Percentiles rank a stretch among this genome's conserved stretches.
Evolutionary conservation across 129 eudicot genomes (phyloP).

Genomic region (Ambrosia artemisiifolia): DNA sequence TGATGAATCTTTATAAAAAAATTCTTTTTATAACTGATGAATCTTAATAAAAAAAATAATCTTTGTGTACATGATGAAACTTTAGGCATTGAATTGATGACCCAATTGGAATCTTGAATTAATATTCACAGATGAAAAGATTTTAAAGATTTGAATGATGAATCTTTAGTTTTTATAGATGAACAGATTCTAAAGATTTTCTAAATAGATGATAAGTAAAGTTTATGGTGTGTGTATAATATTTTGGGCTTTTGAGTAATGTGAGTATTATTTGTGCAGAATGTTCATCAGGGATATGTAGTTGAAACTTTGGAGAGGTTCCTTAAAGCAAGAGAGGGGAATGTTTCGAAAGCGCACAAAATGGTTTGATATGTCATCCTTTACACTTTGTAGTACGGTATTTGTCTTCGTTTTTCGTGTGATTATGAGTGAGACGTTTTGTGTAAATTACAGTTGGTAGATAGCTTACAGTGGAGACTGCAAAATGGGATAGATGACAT

Average conservation of each 20-base stretch:
- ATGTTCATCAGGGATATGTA: constrained; percentile 69
- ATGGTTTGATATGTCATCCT: constrained; percentile 43
- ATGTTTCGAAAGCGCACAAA: constrained; percentile 58
- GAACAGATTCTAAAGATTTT: too few species aligned
- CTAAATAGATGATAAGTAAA: too few species aligned
- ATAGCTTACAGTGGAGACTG: constrained; percentile 71
- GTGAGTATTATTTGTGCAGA: constrained; percentile 38
- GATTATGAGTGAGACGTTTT: constrained; percentile 7
- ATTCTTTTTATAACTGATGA: neutral
- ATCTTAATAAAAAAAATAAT: neutral
- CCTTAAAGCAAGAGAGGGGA: constrained; percentile 73
- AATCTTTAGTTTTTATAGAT: neutral
- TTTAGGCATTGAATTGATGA: neutral
- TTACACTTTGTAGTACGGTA: neutral
- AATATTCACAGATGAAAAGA: neutral
- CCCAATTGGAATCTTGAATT: neutral
- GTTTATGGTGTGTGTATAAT: neutral
- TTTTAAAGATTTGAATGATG: neutral
- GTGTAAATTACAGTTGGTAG: constrained; percentile 56
- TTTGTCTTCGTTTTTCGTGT: neutral
- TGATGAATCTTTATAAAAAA: neutral
- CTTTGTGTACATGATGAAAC: neutral
- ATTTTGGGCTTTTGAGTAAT: neutral
- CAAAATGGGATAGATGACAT: constrained; percentile 69
- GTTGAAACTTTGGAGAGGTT: constrained; percentile 59